Evolutionary conservation across 306 rosid species (phyloP).

Genomic region (Spatholobus suberectus): DNA sequence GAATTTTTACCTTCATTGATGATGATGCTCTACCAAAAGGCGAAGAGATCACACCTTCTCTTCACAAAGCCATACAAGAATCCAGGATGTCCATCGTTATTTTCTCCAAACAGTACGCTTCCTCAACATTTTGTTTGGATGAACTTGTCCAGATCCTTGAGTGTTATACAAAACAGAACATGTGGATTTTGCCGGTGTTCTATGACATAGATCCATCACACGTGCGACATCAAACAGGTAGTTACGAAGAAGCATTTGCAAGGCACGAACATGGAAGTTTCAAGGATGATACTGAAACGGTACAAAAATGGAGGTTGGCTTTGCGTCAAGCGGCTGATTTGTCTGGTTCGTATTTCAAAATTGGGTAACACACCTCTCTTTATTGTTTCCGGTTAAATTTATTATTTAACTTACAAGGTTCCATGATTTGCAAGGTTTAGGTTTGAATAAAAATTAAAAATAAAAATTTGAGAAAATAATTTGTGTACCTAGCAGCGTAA

Average conservation of each 20-base stretch:
- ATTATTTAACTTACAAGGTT: no score
- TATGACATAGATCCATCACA: slow-evolving; percentile 21
- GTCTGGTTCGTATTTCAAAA: slow-evolving; percentile 14
- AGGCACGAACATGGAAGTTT: neutral
- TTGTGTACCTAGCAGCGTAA: no score
- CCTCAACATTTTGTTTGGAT: slow-evolving; percentile 7
- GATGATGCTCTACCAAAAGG: neutral
- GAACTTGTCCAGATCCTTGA: slow-evolving; percentile 28
- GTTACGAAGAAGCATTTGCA: neutral
- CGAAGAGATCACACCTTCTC: slow-evolving; percentile 13
- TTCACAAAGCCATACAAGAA: neutral
- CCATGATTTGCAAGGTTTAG: neutral
- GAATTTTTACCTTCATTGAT: slow-evolving; percentile 28
- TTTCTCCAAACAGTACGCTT: slow-evolving; percentile 28
- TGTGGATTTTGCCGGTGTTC: neutral
- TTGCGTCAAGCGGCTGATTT: neutral
- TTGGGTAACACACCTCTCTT: neutral
- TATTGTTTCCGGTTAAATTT: neutral
- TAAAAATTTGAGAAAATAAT: no score
- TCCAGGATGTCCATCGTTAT: slow-evolving; percentile 26
- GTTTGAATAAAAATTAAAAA: no score
- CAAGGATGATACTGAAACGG: neutral
- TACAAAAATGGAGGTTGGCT: slow-evolving; percentile 7
- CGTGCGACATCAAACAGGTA: neutral
- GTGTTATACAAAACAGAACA: neutral